Conservation (phyloP, 2,329 filamentous ascomycete genomes). For the Rachicladosporium sp. region DNA sequence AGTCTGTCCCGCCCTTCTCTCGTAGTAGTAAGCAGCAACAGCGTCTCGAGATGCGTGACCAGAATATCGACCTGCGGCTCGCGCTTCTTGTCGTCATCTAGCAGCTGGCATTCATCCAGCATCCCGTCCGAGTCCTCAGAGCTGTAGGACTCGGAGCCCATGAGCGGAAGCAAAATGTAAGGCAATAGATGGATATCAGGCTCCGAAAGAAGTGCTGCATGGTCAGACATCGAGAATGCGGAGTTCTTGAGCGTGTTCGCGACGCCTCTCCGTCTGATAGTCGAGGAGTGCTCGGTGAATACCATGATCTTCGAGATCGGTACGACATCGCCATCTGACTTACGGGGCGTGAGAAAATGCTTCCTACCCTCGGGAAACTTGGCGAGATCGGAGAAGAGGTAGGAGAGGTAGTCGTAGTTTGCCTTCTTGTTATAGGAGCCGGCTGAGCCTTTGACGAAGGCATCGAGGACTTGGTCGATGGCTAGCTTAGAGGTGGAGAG, state of each 20-base stretch:
- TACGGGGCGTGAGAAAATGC: conserved; percentile 43
- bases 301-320: conserved; percentile 86
- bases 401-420: conserved; percentile 85
- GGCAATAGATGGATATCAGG: conserved; percentile 70
- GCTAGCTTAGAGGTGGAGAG: conserved; percentile 61
- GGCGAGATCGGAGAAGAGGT: conserved; percentile 84
- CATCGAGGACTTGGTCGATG: conserved; percentile 84
- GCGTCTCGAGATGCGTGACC: conserved; percentile 76
- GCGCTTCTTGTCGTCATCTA: conserved; percentile 79
- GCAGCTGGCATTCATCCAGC: conserved; percentile 78
- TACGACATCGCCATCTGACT: conserved; percentile 65
- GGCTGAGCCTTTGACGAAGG: conserved; percentile 85
- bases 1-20: conserved; percentile 61
- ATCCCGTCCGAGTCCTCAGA: conserved; percentile 78
- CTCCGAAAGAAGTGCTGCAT: conserved; percentile 54
- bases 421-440: conserved; percentile 73
- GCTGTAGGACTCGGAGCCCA: conserved; percentile 74
- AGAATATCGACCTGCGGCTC: conserved; percentile 67
- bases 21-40: conserved; percentile 72
- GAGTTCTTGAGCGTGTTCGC: conserved; percentile 91
- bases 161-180: conserved; percentile 79
- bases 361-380: conserved; percentile 58
- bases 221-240: conserved; percentile 66
- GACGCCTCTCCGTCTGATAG: conserved; percentile 82
- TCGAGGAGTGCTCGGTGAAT: conserved; percentile 81